These are phyloP conservation scores for Penicillium odoratum DNA, from an alignment of 495 filamentous ascomycete genomes.

Conservation along the genomic window DNA sequence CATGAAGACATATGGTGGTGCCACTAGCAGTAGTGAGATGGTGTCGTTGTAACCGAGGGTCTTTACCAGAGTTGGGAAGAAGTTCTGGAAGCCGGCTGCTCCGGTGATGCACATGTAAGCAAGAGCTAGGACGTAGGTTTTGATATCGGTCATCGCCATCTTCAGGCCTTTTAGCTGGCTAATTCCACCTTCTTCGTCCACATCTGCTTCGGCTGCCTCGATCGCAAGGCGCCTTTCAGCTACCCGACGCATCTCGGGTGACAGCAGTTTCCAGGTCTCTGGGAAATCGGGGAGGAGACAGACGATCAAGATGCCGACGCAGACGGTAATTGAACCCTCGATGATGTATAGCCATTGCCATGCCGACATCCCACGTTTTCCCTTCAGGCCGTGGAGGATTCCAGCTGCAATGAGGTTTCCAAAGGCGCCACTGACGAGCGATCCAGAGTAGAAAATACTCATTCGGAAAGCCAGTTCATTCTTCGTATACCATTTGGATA, in stretches of 20 bases:
- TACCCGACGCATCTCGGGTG: conserved; percentile 49
- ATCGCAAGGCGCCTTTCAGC: conserved; percentile 51
- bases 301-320: conserved; percentile 40
- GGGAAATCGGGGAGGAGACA: conserved; percentile 52
- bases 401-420: conserved; percentile 63
- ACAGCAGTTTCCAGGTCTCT: conserved; percentile 46
- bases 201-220: conserved; percentile 49
- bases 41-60: conserved; percentile 43
- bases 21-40: conserved; percentile 50
- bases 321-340: conserved; percentile 43
- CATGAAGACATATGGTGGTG: conserved; percentile 58
- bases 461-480: conserved; percentile 58
- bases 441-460: conserved; percentile 67
- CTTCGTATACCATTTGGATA: conserved; percentile 62
- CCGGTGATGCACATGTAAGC: conserved; percentile 54
- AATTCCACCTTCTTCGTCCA: conserved; percentile 49
- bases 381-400: conserved; percentile 44
- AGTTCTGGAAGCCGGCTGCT: conserved; percentile 55
- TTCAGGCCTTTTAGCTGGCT: conserved; percentile 51
- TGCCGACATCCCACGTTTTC: conserved; percentile 39
- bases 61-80: conserved; percentile 51
- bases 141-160: conserved; percentile 52
- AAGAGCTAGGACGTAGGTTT: conserved; percentile 50
- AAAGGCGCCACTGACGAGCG: conserved; percentile 63
- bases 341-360: conserved; percentile 59